Conservation (phyloP, 73 alveolate genomes). For the Effrenium voratum region DNA sequence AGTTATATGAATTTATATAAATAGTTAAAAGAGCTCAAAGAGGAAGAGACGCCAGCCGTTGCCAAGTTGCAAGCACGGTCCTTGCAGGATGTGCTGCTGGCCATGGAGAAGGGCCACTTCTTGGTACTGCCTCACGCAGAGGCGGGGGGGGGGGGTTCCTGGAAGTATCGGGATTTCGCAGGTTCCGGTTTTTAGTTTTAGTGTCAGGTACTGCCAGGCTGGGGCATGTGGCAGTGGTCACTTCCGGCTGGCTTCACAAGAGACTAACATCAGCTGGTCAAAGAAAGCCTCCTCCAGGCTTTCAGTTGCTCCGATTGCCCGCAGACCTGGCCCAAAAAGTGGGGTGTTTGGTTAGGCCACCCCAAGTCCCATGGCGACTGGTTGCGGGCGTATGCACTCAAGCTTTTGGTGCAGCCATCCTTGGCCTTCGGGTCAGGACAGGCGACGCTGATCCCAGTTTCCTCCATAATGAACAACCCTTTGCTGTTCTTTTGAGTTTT, state of each 20-base stretch:
- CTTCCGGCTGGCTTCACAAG: not conserved
- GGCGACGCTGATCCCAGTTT: too few relatives aligned
- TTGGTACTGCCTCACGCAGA: slow-evolving; percentile 47
- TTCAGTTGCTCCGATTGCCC: not conserved
- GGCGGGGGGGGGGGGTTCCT: not conserved
- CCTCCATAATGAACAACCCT: not conserved
- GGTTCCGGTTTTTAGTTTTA: not conserved
- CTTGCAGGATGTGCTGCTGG: slow-evolving; percentile 47
- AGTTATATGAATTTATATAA: not conserved
- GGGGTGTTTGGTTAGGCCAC: not conserved
- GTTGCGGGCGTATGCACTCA: not conserved
- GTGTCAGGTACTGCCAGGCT: not conserved
- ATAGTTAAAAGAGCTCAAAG: not conserved
- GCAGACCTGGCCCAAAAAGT: not conserved
- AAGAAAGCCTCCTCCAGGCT: not conserved
- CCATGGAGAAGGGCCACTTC: slow-evolving; percentile 32
- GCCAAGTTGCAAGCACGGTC: not conserved
- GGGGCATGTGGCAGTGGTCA: not conserved
- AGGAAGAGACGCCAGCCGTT: not conserved
- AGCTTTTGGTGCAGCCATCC: not conserved
- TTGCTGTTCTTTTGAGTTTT: too few relatives aligned
- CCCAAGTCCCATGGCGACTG: not conserved
- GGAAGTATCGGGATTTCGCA: not conserved
- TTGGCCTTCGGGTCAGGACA: not conserved
- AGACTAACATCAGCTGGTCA: not conserved